Evolutionary conservation across 257 asterid genomes (phyloP).

Genomic region (Solanum virginianum): DNA sequence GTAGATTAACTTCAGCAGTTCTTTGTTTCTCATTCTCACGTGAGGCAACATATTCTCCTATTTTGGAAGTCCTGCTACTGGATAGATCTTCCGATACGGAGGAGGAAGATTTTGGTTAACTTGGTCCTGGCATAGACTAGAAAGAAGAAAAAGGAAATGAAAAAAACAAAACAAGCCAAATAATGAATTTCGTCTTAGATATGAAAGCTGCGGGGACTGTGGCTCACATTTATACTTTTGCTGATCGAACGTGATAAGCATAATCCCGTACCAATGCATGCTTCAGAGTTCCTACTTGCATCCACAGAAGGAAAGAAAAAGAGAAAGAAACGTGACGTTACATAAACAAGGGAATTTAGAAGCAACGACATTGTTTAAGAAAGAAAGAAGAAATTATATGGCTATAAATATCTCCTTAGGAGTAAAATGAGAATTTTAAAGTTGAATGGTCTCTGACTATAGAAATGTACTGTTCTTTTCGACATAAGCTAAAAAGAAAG

Average conservation of each 20-base stretch:
- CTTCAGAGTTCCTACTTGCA: not conserved
- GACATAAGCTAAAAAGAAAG: not conserved
- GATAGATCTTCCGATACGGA: not conserved
- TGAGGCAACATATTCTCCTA: not conserved
- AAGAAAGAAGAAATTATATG: not conserved
- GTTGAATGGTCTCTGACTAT: not conserved
- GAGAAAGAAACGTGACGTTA: not conserved
- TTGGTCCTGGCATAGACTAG: not conserved
- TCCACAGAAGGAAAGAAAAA: not conserved
- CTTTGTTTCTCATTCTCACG: not conserved
- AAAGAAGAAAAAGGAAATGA: not conserved
- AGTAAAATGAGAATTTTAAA: not conserved
- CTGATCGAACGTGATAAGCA: not conserved
- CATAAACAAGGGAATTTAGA: not conserved
- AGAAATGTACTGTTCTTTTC: not conserved
- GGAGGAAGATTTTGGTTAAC: not conserved
- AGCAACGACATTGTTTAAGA: not conserved
- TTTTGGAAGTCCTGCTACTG: not conserved
- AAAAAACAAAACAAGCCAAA: not conserved
- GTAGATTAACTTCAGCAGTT: not conserved
- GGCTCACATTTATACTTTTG: not conserved
- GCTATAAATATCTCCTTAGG: not conserved
- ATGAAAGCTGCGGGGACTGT: not conserved
- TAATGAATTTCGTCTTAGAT: not conserved
- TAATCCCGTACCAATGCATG: not conserved